Evolutionary conservation across 768 basidiomycete species (phyloP).

Genomic region (Dendrothele bispora): DNA sequence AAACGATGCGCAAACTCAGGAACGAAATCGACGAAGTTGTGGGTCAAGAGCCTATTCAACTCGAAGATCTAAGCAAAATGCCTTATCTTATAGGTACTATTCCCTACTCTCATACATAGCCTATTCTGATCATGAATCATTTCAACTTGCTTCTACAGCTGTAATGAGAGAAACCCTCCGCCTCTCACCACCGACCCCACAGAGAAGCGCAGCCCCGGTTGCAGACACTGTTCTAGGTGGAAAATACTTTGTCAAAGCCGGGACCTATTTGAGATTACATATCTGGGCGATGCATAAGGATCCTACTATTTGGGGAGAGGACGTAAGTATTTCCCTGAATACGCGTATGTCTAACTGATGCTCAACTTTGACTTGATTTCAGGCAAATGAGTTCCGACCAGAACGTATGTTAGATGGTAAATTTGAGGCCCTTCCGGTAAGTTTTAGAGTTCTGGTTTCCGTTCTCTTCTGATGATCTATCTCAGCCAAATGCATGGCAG

Average conservation of each 20-base stretch:
- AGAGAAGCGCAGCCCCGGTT: constrained; percentile 29
- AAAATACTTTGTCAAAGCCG: constrained; percentile 39
- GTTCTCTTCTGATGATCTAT: not conserved
- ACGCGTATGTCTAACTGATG: not conserved
- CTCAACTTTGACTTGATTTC: constrained; percentile 20
- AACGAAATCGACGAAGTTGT: constrained; percentile 46
- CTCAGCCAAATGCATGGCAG: constrained; percentile 42
- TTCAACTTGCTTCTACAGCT: constrained; percentile 21
- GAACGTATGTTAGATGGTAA: constrained; percentile 51
- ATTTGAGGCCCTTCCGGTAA: constrained; percentile 44
- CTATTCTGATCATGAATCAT: too few relatives aligned
- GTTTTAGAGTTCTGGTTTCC: constrained; percentile 12
- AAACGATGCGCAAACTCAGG: constrained; percentile 41
- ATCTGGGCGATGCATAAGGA: constrained; percentile 35
- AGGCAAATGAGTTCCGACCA: constrained; percentile 45
- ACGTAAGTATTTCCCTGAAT: constrained; percentile 30
- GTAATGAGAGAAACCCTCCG: constrained; percentile 40
- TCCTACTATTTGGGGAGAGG: constrained; percentile 47
- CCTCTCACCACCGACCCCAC: constrained; percentile 36
- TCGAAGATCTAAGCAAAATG: constrained; percentile 40
- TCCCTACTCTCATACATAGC: too few relatives aligned
- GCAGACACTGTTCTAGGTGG: constrained; percentile 40
- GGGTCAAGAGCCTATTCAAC: constrained; percentile 35
- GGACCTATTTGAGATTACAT: constrained; percentile 24
- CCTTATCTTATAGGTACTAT: constrained; percentile 43